phyloP scores from a whole-genome alignment of 192 early-diverging fungal genomes.

The Globomyces pollinis-pini region DNA sequence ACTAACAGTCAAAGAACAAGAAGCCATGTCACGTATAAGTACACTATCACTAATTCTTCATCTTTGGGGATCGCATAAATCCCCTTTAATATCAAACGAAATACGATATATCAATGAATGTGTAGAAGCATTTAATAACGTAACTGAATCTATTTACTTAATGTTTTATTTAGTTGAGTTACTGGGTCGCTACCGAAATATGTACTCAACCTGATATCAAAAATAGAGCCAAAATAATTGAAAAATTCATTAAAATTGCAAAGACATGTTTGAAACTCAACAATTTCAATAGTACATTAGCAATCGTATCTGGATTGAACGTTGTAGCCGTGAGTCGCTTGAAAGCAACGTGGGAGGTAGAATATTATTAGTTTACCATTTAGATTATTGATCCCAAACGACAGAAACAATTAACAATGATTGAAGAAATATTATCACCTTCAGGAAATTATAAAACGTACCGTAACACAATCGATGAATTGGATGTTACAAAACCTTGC shows the following conservation, averaged over 20 bases:
- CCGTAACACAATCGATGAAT: constrained; percentile 5
- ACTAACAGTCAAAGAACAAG: constrained; percentile 14
- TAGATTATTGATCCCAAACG: constrained; percentile 21
- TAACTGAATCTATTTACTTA: constrained; percentile 9
- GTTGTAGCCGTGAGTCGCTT: constrained; percentile 64
- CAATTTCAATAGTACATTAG: constrained; percentile 68
- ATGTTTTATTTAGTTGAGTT: constrained; percentile 17
- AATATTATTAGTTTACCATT: background rate
- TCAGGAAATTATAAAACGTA: constrained; percentile 15
- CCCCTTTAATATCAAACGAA: background rate
- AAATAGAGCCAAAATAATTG: constrained; percentile 33
- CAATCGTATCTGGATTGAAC: constrained; percentile 69
- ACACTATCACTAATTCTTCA: constrained; percentile 10
- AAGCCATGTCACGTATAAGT: background rate
- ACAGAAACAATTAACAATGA: constrained; percentile 8
- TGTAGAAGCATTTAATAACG: constrained; percentile 39
- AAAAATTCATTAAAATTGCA: constrained; percentile 53
- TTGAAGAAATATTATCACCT: constrained; percentile 15
- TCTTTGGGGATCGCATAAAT: constrained; percentile 8
- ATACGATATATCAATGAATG: constrained; percentile 6
- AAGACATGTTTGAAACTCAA: constrained; percentile 44
- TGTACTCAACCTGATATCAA: constrained; percentile 26
- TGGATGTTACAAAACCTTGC: constrained; percentile 3
- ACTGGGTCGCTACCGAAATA: constrained; percentile 46
- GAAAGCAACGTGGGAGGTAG: constrained; percentile 47